These are phyloP conservation scores for Oryza glaberrima DNA, from an alignment of 176 grass and related monocot species.

Conservation along the genomic window DNA sequence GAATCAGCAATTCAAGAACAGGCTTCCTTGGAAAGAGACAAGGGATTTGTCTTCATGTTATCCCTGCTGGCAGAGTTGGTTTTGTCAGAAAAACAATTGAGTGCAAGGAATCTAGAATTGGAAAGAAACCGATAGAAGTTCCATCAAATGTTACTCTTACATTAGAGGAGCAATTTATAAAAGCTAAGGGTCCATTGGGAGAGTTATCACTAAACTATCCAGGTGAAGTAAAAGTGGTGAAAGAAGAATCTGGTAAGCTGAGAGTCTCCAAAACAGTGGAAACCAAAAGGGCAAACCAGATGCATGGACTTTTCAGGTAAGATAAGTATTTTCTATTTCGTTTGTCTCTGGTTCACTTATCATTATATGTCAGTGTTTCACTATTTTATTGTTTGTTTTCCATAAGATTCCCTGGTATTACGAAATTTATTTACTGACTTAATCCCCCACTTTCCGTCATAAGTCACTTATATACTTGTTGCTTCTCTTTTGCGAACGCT, in stretches of 20 bases:
- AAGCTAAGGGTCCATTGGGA: constrained; percentile 88
- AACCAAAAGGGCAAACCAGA: constrained; percentile 85
- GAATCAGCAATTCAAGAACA: constrained; percentile 71
- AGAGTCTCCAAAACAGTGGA: constrained; percentile 72
- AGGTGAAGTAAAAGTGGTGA: constrained; percentile 71
- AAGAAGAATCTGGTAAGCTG: constrained; percentile 75
- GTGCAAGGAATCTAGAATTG: constrained; percentile 97
- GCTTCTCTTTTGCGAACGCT: background rate
- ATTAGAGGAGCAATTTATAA: constrained; percentile 74
- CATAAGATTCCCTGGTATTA: background rate
- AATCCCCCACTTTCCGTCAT: background rate
- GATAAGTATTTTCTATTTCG: background rate
- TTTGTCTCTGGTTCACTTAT: constrained; percentile 14
- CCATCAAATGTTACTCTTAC: constrained; percentile 86
- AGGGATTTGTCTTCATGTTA: constrained; percentile 41
- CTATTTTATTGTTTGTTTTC: constrained; percentile 6
- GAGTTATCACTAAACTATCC: constrained; percentile 81
- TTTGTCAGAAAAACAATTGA: constrained; percentile 67
- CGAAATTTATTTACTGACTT: constrained; percentile 1
- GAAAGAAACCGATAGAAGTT: constrained; percentile 84
- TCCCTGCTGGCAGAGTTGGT: constrained; percentile 48
- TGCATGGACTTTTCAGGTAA: constrained; percentile 99
- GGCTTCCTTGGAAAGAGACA: constrained; percentile 57
- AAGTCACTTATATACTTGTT: constrained; percentile 1
- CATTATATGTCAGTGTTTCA: background rate